These are phyloP conservation scores for Penicillium sp. DNA, from an alignment of 2,329 filamentous ascomycete genomes.

Conservation along the genomic window DNA sequence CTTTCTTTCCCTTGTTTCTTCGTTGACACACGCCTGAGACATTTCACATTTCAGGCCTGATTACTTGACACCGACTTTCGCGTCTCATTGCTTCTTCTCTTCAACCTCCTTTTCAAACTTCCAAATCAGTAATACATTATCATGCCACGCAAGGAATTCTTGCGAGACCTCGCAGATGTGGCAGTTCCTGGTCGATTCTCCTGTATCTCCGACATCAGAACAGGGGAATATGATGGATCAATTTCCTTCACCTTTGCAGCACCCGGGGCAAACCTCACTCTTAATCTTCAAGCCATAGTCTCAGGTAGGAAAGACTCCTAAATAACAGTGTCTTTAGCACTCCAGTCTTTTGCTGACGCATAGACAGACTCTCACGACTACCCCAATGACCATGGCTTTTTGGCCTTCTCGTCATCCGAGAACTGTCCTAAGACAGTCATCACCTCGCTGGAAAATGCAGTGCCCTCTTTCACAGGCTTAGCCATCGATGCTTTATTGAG, in stretches of 20 bases:
- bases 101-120: background rate
- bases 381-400: constrained; percentile 46
- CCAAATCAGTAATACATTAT: background rate
- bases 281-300: constrained; percentile 35
- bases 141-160: constrained; percentile 61
- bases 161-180: constrained; percentile 47
- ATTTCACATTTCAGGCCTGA: background rate
- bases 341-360: constrained; percentile 10
- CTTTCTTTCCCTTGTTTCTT: background rate
- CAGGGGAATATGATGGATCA: constrained; percentile 63
- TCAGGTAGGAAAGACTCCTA: constrained; percentile 26
- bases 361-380: constrained; percentile 51
- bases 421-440: constrained; percentile 23
- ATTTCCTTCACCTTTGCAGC: constrained; percentile 53
- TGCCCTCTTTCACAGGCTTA: constrained; percentile 29
- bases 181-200: constrained; percentile 33
- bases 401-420: constrained; percentile 41
- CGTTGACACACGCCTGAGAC: background rate
- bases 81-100: background rate
- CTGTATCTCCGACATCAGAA: constrained; percentile 48
- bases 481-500: constrained; percentile 44
- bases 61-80: background rate
- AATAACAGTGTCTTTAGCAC: background rate
- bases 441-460: constrained; percentile 38
- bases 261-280: constrained; percentile 8